Base-by-base conservation (phyloP, 257 asterid genomes). In the Mitragyna speciosa region DNA sequence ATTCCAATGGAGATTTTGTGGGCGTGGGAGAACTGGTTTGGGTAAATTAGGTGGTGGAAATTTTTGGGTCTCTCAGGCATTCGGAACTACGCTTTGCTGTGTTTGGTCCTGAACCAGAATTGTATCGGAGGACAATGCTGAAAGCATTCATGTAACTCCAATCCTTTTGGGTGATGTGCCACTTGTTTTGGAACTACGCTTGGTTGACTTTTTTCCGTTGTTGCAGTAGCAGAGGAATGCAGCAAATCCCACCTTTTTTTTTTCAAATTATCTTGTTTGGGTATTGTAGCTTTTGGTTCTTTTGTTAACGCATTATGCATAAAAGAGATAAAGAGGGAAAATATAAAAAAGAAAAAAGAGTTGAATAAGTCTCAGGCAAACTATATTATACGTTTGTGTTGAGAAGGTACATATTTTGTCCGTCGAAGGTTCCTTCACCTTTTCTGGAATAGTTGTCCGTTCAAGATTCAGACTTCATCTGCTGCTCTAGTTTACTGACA, bases 401-500 rank as follows among this genome's bases (percentile, higher is more conserved):
- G 49, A 8, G 49, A 6, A 45, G 49, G 49, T 45, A 45, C 49
- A 45, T 45, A 45, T 45, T 5, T 36, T 12, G 1, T 41, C 26
- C 4, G 41, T 36, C 4, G 2, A 36, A 36, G 41, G 41, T 36
- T 36, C 41, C 41, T 1, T 36, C 41, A n/a, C 41, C 4, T 36
- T 36, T 36, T 36, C 4, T 36, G 41, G 41, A 36, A 36, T 36
- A 36, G 41, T 36, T 72, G 58, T 87, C 86, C 81, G 84, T 79
- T 87, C 47, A 64, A 59, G 81, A 81, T 79, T 82, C 87, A 64
- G 84, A 72, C 75, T 72, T 66, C 31, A 72, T 82, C 79, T 88
- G 92, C 82, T 81, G 78, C 84, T 89, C 85, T 4, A 94, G 91
- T 83, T 85, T 88, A 84, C 78, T 76, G 30, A 91, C 65, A 54